These are phyloP conservation scores for Populus davidiana DNA, from an alignment of 345 rosid species.

Conservation along the genomic window DNA sequence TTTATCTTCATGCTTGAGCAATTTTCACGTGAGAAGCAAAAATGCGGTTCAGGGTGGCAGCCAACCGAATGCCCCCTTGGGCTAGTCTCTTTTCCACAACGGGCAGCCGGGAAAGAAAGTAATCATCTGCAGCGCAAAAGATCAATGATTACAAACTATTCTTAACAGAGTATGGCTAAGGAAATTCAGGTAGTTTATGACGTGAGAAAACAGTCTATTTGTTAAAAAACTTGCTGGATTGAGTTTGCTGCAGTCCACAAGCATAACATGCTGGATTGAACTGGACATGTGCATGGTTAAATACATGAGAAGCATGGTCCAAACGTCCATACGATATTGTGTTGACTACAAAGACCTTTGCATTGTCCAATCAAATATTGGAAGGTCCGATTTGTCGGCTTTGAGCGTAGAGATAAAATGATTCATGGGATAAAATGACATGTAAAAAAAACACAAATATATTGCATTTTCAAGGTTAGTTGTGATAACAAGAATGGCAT, in stretches of 20 bases:
- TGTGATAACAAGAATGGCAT: too few species aligned
- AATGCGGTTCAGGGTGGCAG: slow-evolving; percentile 73
- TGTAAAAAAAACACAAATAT: neutral
- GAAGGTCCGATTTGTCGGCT: neutral
- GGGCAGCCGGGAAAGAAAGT: slow-evolving; percentile 76
- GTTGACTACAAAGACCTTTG: neutral
- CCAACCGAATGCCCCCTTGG: slow-evolving; percentile 80
- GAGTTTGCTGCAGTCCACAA: too few species aligned
- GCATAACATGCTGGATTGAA: slow-evolving; percentile 3
- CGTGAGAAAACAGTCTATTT: neutral
- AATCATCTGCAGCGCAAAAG: slow-evolving; percentile 47
- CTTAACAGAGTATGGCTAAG: neutral
- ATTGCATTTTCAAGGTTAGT: too few species aligned
- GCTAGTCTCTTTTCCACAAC: slow-evolving; percentile 79
- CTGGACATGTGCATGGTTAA: slow-evolving; percentile 3
- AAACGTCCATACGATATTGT: neutral
- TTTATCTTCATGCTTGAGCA: slow-evolving; percentile 34
- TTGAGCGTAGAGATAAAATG: neutral
- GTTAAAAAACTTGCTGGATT: neutral
- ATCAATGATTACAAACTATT: slow-evolving; percentile 8
- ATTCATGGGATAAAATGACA: neutral
- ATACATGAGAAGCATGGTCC: neutral
- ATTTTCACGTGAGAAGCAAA: slow-evolving; percentile 45
- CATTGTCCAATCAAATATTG: neutral
- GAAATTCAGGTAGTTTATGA: neutral